These are phyloP conservation scores for Exophiala aquamarina DNA, from an alignment of 2,329 filamentous ascomycete species.

Conservation along the genomic window DNA sequence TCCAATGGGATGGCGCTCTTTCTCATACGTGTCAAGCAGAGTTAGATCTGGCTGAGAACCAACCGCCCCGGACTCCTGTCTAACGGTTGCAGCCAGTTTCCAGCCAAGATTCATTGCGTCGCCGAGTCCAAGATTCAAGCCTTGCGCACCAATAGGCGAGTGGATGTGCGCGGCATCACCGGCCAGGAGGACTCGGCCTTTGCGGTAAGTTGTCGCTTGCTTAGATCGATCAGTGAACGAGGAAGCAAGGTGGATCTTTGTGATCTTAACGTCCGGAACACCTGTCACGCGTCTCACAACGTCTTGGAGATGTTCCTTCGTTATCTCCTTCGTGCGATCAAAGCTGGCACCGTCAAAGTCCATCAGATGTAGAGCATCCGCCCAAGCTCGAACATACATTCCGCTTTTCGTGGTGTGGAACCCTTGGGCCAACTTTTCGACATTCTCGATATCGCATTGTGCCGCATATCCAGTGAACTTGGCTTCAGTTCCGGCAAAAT, in stretches of 20 bases:
- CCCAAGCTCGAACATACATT: slow-evolving; percentile 31
- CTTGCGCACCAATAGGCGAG: slow-evolving; percentile 34
- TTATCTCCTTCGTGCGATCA: slow-evolving; percentile 22
- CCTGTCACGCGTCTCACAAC: slow-evolving; percentile 14
- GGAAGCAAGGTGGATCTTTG: slow-evolving; percentile 12
- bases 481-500: slow-evolving; percentile 39
- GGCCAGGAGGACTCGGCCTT: slow-evolving; percentile 33
- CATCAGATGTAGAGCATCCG: slow-evolving; percentile 25
- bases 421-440: slow-evolving; percentile 28
- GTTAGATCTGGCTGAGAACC: slow-evolving; percentile 11
- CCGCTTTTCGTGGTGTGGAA: slow-evolving; percentile 30
- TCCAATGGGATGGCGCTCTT: slow-evolving; percentile 34
- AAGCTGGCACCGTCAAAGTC: slow-evolving; percentile 17
- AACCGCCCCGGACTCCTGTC: slow-evolving; percentile 15
- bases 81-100: slow-evolving; percentile 34
- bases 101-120: slow-evolving; percentile 38
- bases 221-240: slow-evolving; percentile 15
- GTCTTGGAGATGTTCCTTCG: slow-evolving; percentile 27
- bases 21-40: slow-evolving; percentile 34
- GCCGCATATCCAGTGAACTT: slow-evolving; percentile 38
- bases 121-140: slow-evolving; percentile 36
- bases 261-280: slow-evolving; percentile 12
- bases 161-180: slow-evolving; percentile 38
- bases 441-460: slow-evolving; percentile 35
- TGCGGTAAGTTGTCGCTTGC: slow-evolving; percentile 27